These are phyloP conservation scores for Lactarius vividus DNA, from an alignment of 768 basidiomycete genomes.

Conservation along the genomic window DNA sequence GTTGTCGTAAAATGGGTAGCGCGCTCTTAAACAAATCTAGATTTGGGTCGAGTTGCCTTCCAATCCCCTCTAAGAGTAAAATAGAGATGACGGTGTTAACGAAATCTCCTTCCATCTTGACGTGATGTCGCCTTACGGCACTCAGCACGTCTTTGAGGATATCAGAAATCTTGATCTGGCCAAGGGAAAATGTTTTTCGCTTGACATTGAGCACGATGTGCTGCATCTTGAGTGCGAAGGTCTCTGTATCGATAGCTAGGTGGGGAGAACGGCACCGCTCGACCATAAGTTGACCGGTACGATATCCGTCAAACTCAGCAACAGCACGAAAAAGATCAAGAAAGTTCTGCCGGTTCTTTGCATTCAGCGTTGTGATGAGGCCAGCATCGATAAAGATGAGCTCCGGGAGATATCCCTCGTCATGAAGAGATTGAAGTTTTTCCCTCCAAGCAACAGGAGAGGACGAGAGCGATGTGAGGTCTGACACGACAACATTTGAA, in stretches of 20 bases:
- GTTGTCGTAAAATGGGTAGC: constrained; percentile 85
- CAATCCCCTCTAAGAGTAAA: constrained; percentile 91
- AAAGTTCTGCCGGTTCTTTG: constrained; percentile 85
- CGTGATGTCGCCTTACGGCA: constrained; percentile 87
- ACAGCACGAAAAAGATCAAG: constrained; percentile 95
- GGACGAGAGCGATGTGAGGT: constrained; percentile 58
- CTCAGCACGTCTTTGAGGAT: constrained; percentile 85
- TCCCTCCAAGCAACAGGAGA: constrained; percentile 66
- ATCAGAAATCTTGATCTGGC: constrained; percentile 95
- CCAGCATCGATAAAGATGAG: constrained; percentile 97
- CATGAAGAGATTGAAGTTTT: constrained; percentile 59
- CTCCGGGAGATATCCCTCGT: constrained; percentile 85
- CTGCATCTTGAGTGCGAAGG: constrained; percentile 97
- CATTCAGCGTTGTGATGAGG: constrained; percentile 83
- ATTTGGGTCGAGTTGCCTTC: constrained; percentile 85
- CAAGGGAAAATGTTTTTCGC: constrained; percentile 94
- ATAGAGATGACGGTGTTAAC: constrained; percentile 97
- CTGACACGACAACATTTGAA: constrained; percentile 55
- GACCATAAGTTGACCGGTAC: constrained; percentile 92
- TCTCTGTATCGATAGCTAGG: constrained; percentile 86
- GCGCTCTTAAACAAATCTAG: constrained; percentile 96
- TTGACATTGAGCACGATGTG: constrained; percentile 92
- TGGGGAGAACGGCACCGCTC: constrained; percentile 91
- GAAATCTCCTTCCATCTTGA: constrained; percentile 98
- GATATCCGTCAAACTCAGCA: constrained; percentile 96